phyloP scores from a whole-genome alignment of 208 protist genomes.

The Borovskyia barvae region DNA sequence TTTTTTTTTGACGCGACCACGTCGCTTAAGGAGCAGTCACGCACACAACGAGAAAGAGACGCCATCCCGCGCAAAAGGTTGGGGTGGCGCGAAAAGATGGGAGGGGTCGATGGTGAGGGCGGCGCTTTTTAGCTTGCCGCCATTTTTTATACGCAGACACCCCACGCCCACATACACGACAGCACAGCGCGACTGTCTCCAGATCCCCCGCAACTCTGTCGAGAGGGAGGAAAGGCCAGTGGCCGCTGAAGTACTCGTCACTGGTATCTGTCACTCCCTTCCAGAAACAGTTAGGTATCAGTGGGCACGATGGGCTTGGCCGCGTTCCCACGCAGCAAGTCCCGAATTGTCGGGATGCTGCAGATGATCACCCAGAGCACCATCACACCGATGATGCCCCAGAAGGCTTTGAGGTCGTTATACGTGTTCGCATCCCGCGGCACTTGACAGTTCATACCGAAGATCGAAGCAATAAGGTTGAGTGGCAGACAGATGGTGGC shows the following conservation, averaged over 20 bases:
- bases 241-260: neutral
- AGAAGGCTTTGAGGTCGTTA: conserved; percentile 61
- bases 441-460: conserved; percentile 91
- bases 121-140: no score
- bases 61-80: no score
- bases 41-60: no score
- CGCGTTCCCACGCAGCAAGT: conserved; percentile 33
- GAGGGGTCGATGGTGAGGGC: no score
- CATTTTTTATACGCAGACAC: no score
- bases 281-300: conserved; percentile 24
- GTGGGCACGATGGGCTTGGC: conserved; percentile 55
- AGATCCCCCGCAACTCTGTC: no score
- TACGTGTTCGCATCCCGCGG: conserved; percentile 64
- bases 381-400: conserved; percentile 59
- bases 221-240: no score
- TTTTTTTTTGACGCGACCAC: no score
- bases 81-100: no score
- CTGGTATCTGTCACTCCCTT: conserved; percentile 6
- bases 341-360: conserved; percentile 52
- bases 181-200: no score
- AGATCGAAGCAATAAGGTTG: conserved; percentile 81
- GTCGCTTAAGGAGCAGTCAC: no score
- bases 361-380: conserved; percentile 57
- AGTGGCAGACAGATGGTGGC: conserved; percentile 83
- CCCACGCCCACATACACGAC: no score